Conservation (phyloP, 2,329 filamentous ascomycete species). For the Coleophoma eucalyptorum region DNA sequence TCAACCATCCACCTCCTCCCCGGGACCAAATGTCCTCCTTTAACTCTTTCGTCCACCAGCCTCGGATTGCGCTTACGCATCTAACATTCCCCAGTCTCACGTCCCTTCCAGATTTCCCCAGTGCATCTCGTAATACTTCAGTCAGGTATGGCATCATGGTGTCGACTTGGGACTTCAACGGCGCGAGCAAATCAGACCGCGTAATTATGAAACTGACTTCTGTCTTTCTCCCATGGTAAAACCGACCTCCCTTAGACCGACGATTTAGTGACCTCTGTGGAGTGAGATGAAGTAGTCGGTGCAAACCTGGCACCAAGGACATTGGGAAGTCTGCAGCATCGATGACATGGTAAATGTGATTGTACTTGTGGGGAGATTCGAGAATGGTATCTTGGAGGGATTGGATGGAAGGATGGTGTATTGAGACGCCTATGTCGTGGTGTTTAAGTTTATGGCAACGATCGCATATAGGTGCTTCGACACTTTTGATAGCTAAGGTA, state of each 20-base stretch:
- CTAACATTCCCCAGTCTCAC: conserved; percentile 84
- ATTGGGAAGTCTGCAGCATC: conserved; percentile 97
- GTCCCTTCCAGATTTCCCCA: conserved; percentile 63
- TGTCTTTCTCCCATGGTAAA: conserved; percentile 61
- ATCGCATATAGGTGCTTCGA: conserved; percentile 64
- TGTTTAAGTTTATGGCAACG: conserved; percentile 82
- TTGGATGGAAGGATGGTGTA: conserved; percentile 76
- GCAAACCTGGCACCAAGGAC: conserved; percentile 78
- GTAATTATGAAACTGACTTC: conserved; percentile 92
- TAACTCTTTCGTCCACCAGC: conserved; percentile 87
- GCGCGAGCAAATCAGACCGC: conserved; percentile 79
- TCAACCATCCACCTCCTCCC: conserved; percentile 88
- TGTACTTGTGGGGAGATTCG: conserved; percentile 84
- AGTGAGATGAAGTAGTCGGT: conserved; percentile 65
- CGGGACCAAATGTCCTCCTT: conserved; percentile 82
- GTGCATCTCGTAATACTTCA: conserved; percentile 69
- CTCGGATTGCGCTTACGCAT: conserved; percentile 79
- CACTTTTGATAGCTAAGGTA: conserved; percentile 7
- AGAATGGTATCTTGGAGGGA: conserved; percentile 80
- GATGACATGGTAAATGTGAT: conserved; percentile 92
- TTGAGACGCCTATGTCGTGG: conserved; percentile 67
- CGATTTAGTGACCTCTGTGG: conserved; percentile 78
- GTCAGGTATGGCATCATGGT: conserved; percentile 80
- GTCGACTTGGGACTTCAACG: conserved; percentile 80
- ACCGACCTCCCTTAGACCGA: conserved; percentile 65